phyloP scores from a whole-genome alignment of 441 rosid genomes.

The Omphalea diandra region DNA sequence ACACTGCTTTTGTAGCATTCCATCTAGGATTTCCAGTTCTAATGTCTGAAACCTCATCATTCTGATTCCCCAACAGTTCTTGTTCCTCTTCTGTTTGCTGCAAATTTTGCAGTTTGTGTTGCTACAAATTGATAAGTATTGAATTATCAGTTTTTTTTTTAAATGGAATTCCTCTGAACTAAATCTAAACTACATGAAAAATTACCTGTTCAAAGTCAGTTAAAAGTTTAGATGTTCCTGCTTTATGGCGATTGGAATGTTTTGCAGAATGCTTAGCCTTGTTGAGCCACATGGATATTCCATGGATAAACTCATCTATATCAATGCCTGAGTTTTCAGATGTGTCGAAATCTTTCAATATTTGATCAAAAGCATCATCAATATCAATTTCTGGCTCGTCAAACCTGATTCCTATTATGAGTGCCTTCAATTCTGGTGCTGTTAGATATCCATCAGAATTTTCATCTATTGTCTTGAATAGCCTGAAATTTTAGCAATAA shows the following conservation, averaged over 20 bases:
- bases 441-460: constrained; percentile 55
- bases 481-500: constrained; percentile 40
- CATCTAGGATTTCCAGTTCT: constrained; percentile 38
- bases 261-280: constrained; percentile 38
- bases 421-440: constrained; percentile 63
- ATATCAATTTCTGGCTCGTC: constrained; percentile 69
- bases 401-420: constrained; percentile 72
- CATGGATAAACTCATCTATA: constrained; percentile 48
- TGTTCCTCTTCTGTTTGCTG: constrained; percentile 63
- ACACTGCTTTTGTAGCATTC: constrained; percentile 58
- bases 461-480: constrained; percentile 66
- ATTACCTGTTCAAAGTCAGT: not conserved
- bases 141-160: no score
- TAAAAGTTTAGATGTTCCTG: constrained; percentile 5
- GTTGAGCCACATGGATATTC: constrained; percentile 56
- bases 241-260: not conserved
- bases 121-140: no score
- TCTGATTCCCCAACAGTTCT: constrained; percentile 35
- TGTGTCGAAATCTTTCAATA: constrained; percentile 68
- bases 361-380: constrained; percentile 55
- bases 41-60: constrained; percentile 32
- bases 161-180: no score
- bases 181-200: not conserved
- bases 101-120: constrained; percentile 12
- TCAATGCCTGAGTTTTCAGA: constrained; percentile 46